Evolutionary conservation across 116 monocot genomes (phyloP).

Genomic region (Cymodocea nodosa): DNA sequence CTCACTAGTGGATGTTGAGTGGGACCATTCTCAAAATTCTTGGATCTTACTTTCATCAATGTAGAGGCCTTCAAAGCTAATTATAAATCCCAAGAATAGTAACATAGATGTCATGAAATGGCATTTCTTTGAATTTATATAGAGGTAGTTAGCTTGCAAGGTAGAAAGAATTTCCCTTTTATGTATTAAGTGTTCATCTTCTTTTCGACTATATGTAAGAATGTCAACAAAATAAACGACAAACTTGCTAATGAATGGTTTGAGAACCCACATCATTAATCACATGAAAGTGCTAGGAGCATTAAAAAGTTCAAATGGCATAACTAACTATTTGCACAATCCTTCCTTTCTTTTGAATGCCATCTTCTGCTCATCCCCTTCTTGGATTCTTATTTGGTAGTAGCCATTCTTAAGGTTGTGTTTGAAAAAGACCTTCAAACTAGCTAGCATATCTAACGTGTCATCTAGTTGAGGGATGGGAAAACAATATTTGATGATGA

Average conservation of each 20-base stretch:
- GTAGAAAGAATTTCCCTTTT: background rate
- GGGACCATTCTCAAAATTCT: background rate
- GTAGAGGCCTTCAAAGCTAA: background rate
- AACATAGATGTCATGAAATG: background rate
- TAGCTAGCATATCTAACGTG: conserved; percentile 7
- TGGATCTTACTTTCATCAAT: background rate
- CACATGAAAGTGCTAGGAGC: conserved; percentile 9
- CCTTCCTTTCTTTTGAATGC: conserved; percentile 11
- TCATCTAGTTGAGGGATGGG: conserved; percentile 7
- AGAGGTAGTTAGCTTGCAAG: background rate
- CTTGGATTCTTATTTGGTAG: background rate
- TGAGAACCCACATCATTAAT: conserved; percentile 8
- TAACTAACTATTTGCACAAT: conserved; percentile 8
- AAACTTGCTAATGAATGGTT: background rate
- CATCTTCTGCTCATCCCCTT: conserved; percentile 10
- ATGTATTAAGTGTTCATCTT: background rate
- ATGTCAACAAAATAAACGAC: conserved; percentile 15
- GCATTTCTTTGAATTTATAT: conserved; percentile 3
- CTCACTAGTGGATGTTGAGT: background rate
- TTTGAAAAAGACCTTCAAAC: too few species aligned
- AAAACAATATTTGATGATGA: conserved; percentile 2
- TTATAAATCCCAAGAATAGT: background rate
- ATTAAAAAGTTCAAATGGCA: conserved; percentile 11
- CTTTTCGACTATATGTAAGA: background rate
- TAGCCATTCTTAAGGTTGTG: background rate